Conservation (phyloP, 2,329 filamentous ascomycete species). For the Xylariaceae sp. region DNA sequence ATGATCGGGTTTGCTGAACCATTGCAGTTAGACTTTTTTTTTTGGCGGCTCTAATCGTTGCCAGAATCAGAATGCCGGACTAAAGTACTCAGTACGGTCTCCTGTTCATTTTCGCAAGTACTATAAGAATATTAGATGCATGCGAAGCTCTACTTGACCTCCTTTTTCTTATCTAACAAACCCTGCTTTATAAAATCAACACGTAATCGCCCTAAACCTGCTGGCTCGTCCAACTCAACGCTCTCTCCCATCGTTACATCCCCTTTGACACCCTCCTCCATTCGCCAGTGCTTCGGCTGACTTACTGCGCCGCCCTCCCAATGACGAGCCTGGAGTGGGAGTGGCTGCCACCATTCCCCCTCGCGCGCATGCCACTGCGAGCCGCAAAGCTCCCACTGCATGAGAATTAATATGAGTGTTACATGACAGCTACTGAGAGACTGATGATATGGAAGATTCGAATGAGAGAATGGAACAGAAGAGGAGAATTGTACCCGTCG, state of each 20-base stretch:
- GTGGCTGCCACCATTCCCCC: conserved; percentile 64
- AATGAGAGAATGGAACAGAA: too few species aligned
- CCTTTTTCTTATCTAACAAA: background rate
- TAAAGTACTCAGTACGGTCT: too few species aligned
- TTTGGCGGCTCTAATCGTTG: too few species aligned
- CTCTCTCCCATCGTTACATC: conserved; percentile 38
- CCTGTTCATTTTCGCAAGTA: too few species aligned
- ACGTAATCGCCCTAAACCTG: conserved; percentile 34
- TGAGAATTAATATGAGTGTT: too few species aligned
- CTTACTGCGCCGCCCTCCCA: conserved; percentile 50
- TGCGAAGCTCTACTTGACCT: background rate
- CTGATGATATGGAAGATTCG: too few species aligned
- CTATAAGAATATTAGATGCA: background rate
- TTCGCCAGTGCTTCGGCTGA: conserved; percentile 15
- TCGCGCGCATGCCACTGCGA: conserved; percentile 64
- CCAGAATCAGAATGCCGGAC: too few species aligned
- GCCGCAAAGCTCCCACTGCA: conserved; percentile 80
- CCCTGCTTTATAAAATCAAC: conserved; percentile 24
- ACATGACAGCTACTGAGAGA: too few species aligned
- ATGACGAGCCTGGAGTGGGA: conserved; percentile 58
- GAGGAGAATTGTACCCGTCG: too few species aligned
- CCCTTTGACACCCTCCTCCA: conserved; percentile 9
- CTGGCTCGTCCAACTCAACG: conserved; percentile 38
- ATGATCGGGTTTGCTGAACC: too few species aligned
- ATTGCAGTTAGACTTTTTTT: too few species aligned